These are phyloP conservation scores for Fusarium brachygibbosum DNA, from an alignment of 2,329 filamentous ascomycete genomes.

Conservation along the genomic window DNA sequence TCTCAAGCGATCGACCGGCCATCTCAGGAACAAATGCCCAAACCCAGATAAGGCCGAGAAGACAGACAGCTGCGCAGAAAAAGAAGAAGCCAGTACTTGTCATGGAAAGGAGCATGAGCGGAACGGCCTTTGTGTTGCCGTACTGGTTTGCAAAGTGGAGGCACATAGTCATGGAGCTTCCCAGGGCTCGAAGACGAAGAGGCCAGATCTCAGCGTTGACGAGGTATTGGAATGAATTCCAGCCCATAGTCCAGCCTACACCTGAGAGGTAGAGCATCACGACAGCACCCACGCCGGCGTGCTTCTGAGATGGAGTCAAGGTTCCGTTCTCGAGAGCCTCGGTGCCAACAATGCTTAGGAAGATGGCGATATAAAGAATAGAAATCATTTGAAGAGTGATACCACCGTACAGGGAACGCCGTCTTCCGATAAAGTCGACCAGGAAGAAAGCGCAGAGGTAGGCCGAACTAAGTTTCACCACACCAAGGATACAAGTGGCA, in stretches of 20 bases:
- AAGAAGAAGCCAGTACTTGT: constrained; percentile 20
- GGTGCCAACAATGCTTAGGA: constrained; percentile 12
- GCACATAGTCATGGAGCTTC: constrained; percentile 27
- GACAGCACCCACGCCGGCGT: constrained; percentile 18
- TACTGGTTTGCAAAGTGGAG: constrained; percentile 26
- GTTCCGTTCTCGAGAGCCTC: constrained; percentile 10
- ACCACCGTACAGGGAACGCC: constrained; percentile 11
- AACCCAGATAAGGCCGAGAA: constrained; percentile 70
- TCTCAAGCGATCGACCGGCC: constrained; percentile 68
- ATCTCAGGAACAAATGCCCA: constrained; percentile 77
- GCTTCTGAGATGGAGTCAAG: constrained; percentile 19
- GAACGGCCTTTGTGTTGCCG: constrained; percentile 27
- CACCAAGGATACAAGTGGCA: constrained; percentile 24
- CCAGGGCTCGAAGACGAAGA: constrained; percentile 20
- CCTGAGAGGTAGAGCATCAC: constrained; percentile 21
- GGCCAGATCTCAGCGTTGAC: constrained; percentile 32
- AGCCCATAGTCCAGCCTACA: constrained; percentile 22
- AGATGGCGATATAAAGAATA: constrained; percentile 24
- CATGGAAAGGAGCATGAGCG: constrained; percentile 14
- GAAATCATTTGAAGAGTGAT: constrained; percentile 22
- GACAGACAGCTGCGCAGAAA: constrained; percentile 23
- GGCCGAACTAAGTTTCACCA: constrained; percentile 18
- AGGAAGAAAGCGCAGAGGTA: constrained; percentile 31
- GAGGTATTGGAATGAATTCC: constrained; percentile 21
- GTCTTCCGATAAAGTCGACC: constrained; percentile 23